Evolutionary conservation across 768 basidiomycete genomes (phyloP).

Genomic region (Postia placenta): DNA sequence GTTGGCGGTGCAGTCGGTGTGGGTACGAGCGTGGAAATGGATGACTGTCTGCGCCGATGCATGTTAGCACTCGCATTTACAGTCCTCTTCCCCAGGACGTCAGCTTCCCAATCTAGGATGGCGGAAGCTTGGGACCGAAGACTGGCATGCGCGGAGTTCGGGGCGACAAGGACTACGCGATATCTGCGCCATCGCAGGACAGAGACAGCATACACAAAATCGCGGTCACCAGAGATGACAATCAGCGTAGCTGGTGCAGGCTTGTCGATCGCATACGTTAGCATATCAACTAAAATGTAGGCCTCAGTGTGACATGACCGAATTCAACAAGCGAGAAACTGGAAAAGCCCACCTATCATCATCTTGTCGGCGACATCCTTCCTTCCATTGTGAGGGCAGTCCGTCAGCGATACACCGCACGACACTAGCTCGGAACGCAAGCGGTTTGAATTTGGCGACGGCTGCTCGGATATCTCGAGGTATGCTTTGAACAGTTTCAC

Average conservation of each 20-base stretch:
- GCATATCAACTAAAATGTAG: slow-evolving; percentile 54
- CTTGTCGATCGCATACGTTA: slow-evolving; percentile 59
- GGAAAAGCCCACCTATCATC: slow-evolving; percentile 36
- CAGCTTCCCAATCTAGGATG: slow-evolving; percentile 46
- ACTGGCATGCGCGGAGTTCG: slow-evolving; percentile 30
- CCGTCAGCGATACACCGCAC: slow-evolving; percentile 40
- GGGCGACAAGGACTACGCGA: slow-evolving; percentile 27
- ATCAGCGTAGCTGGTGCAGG: slow-evolving; percentile 47
- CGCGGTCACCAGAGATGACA: slow-evolving; percentile 63
- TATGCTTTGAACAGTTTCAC: slow-evolving; percentile 52
- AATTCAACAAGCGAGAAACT: no score
- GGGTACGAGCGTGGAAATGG: neutral
- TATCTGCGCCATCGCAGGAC: slow-evolving; percentile 17
- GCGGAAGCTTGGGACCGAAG: slow-evolving; percentile 51
- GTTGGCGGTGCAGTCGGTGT: no score
- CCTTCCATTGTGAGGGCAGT: slow-evolving; percentile 23
- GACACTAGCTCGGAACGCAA: slow-evolving; percentile 40
- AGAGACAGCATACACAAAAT: slow-evolving; percentile 57
- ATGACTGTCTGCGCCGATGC: neutral
- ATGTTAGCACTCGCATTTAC: neutral
- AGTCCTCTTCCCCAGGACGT: slow-evolving; percentile 25
- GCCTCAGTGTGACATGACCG: slow-evolving; percentile 10
- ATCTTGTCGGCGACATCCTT: slow-evolving; percentile 42
- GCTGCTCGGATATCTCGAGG: slow-evolving; percentile 39
- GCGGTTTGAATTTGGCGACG: slow-evolving; percentile 28